Percentiles rank a stretch among this genome's conserved stretches.
Evolutionary conservation across 2,329 filamentous ascomycete genomes (phyloP).

Genomic region (Parastagonospora avenae): DNA sequence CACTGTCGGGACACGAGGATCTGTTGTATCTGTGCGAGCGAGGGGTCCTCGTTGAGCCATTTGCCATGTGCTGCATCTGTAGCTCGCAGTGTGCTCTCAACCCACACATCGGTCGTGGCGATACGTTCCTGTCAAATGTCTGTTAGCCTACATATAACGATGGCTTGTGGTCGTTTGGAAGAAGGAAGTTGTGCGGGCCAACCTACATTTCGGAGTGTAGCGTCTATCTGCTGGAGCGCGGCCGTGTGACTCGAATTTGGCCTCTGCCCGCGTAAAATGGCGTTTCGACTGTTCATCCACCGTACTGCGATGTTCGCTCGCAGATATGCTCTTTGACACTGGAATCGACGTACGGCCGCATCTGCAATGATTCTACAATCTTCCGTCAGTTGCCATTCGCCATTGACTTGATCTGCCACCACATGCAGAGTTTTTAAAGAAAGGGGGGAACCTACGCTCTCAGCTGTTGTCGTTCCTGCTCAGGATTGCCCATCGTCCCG

Average conservation of each 20-base stretch:
- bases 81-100: conserved; percentile 60
- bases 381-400: conserved; percentile 22
- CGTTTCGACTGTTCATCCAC: conserved; percentile 62
- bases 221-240: conserved; percentile 56
- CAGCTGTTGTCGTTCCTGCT: conserved; percentile 62
- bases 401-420: background rate
- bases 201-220: conserved; percentile 56
- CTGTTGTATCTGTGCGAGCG: conserved; percentile 56
- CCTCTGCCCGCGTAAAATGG: conserved; percentile 57
- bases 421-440: background rate
- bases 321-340: conserved; percentile 66
- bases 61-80: conserved; percentile 63
- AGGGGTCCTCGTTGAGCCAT: conserved; percentile 66
- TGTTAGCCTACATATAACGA: conserved; percentile 9
- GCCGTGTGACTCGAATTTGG: conserved; percentile 54
- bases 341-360: conserved; percentile 64
- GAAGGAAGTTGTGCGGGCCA: background rate
- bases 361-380: conserved; percentile 63
- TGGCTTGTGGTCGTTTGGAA: background rate
- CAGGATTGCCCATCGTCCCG: conserved; percentile 53
- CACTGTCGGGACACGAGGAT: conserved; percentile 40
- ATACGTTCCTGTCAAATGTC: conserved; percentile 56
- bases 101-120: conserved; percentile 61
- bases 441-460: conserved; percentile 53
- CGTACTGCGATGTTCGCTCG: conserved; percentile 62